Percentiles rank a stretch among this genome's conserved stretches.
Conservation (phyloP, 2,329 filamentous ascomycete genomes). For the Aspergillus clavatus region DNA sequence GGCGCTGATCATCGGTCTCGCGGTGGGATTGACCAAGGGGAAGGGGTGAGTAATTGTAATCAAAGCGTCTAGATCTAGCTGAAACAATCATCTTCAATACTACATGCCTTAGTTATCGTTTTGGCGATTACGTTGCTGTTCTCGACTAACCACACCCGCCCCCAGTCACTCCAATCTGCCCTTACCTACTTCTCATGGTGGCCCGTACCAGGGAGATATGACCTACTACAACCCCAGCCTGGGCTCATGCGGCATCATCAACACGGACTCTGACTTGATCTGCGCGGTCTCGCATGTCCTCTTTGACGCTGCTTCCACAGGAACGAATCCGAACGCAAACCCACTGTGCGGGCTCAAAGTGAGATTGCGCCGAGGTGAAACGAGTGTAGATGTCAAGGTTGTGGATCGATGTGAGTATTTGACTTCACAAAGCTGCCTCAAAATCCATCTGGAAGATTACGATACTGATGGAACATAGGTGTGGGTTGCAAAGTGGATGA, state of each 20-base stretch:
- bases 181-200: slow-evolving; percentile 34
- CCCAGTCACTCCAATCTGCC: slow-evolving; percentile 16
- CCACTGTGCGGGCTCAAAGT: slow-evolving; percentile 64
- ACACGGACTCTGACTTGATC: slow-evolving; percentile 53
- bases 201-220: slow-evolving; percentile 57
- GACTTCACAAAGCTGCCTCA: not conserved
- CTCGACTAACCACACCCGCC: not conserved
- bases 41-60: slow-evolving; percentile 11
- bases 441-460: slow-evolving; percentile 2
- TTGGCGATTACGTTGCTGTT: not conserved
- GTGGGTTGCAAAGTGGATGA: slow-evolving; percentile 46
- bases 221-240: slow-evolving; percentile 65
- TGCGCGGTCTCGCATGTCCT: slow-evolving; percentile 63
- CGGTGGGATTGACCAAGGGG: slow-evolving; percentile 21
- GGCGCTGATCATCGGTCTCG: slow-evolving; percentile 22
- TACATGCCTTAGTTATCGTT: too few relatives aligned
- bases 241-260: slow-evolving; percentile 64
- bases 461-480: slow-evolving; percentile 25
- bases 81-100: too few relatives aligned
- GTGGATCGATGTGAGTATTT: slow-evolving; percentile 58
- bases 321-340: slow-evolving; percentile 58
- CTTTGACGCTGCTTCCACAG: slow-evolving; percentile 56
- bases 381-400: slow-evolving; percentile 58
- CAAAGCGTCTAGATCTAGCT: too few relatives aligned
- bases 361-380: slow-evolving; percentile 53